Evolutionary conservation across 2,329 filamentous ascomycete species (phyloP).

Genomic region (Calonectria pseudoturangicola): DNA sequence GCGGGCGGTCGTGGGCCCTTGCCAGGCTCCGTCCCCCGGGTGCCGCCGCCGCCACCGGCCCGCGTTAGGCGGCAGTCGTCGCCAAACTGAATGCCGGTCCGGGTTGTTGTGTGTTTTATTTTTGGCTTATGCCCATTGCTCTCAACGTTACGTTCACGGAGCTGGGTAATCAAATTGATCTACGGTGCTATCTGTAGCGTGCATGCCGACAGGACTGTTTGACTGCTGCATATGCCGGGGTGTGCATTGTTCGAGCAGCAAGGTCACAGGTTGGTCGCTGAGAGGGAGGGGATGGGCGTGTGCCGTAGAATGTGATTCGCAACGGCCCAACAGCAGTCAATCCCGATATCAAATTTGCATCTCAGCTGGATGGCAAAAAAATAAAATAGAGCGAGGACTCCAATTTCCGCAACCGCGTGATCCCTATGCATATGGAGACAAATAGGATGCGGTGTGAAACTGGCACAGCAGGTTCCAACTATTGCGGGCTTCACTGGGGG

Average conservation of each 20-base stretch:
- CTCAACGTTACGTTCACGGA: conserved; percentile 18
- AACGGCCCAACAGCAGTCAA: conserved; percentile 31
- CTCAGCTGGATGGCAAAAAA: conserved; percentile 30
- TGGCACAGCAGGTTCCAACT: conserved; percentile 13
- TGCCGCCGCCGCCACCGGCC: conserved; percentile 43
- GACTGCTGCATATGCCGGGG: conserved; percentile 15
- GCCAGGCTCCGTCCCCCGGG: conserved; percentile 39
- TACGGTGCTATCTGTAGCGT: conserved; percentile 18
- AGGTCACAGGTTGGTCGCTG: conserved; percentile 22
- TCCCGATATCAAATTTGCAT: conserved; percentile 25
- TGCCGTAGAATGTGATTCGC: conserved; percentile 23
- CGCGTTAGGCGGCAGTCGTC: conserved; percentile 25
- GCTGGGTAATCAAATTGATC: conserved; percentile 1
- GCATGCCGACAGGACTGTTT: conserved; percentile 16
- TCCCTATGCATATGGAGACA: conserved; percentile 20
- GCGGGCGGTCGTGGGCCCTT: conserved; percentile 44
- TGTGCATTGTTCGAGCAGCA: conserved; percentile 26
- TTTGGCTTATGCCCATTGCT: conserved; percentile 22
- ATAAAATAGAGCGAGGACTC: conserved; percentile 20
- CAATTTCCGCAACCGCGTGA: conserved; percentile 28
- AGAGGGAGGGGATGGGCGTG: conserved; percentile 7
- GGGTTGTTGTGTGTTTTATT: conserved; percentile 29
- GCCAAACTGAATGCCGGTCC: neutral
- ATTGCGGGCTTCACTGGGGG: conserved; percentile 19
- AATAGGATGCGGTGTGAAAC: conserved; percentile 15